Evolutionary conservation across 768 basidiomycete genomes (phyloP).

Genomic region (Rhodotorula babjevae): DNA sequence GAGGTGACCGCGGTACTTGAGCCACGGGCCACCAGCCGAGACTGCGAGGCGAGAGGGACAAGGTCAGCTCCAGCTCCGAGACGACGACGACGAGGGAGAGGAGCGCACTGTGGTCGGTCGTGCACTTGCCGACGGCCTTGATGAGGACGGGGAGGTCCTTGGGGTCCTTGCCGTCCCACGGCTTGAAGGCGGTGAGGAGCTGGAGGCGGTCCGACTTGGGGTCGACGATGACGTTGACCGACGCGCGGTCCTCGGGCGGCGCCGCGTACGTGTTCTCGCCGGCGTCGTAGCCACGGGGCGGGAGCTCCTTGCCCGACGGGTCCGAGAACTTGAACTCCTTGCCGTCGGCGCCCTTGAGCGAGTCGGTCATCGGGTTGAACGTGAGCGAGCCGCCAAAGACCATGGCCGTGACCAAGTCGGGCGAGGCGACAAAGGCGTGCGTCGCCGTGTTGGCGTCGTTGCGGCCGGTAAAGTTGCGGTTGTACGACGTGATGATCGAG

Average conservation of each 20-base stretch:
- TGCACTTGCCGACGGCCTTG: constrained; percentile 98
- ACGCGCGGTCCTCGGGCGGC: constrained; percentile 76
- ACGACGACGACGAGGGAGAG: neutral
- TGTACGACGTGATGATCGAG: constrained; percentile 99
- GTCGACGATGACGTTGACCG: constrained; percentile 78
- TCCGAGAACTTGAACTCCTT: constrained; percentile 96
- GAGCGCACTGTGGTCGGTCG: constrained; percentile 58
- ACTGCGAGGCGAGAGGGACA: constrained; percentile 9
- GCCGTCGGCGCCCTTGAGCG: constrained; percentile 80
- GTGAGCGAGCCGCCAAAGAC: constrained; percentile 87
- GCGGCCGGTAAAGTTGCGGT: constrained; percentile 99
- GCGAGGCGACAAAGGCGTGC: constrained; percentile 90
- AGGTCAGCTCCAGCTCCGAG: constrained; percentile 59
- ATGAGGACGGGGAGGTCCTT: constrained; percentile 85
- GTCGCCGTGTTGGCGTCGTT: constrained; percentile 99
- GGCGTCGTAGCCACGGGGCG: constrained; percentile 90
- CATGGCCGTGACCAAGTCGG: constrained; percentile 93
- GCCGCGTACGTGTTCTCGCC: constrained; percentile 96
- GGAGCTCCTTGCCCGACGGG: constrained; percentile 85
- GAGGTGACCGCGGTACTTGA: constrained; percentile 98
- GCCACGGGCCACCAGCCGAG: constrained; percentile 96
- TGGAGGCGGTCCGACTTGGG: constrained; percentile 85
- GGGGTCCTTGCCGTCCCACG: constrained; percentile 91
- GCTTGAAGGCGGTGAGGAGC: constrained; percentile 76
- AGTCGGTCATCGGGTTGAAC: constrained; percentile 94